Evolutionary conservation across 805 yeast species (phyloP), one percentile per base, ranked within the genome.

Genomic region (Yarrowia hollandica): DNA sequence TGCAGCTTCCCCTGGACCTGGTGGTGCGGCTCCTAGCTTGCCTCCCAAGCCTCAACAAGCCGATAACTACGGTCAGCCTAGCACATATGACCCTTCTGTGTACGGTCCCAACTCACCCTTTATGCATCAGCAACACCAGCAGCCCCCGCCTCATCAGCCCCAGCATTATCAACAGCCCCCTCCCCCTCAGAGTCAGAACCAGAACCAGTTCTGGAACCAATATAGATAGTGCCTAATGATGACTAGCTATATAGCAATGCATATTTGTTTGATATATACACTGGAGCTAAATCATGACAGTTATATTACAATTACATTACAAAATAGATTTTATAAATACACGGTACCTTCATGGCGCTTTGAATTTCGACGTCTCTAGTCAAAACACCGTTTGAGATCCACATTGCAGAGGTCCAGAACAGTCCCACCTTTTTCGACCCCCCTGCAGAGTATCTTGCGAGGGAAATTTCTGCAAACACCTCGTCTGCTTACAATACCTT

Each of bases 101-200:
- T 52, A 52, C 16, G 58, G 58, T 0, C 58, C 58, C 11, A 37
- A 52, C 35, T 52, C 58, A 6, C 58, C 58, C 11, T 52, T 52
- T 14, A 35, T 52, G 58, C 31, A 28, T 11, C 50, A 28, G 35
- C 54, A 28, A 12, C 54, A 22, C 26, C 30, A 31, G 23, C 18
- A 18, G 18, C 19, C 4, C 11, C 55, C 28, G 15, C 41, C 33
- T 34, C 42, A 11, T 22, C 56, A 22, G 18, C 31, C 10, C 5
- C 30, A 44, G 18, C 38, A 48, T n/a, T 19, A 19, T 7, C 25
- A 14, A 10, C 42, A 35, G 19, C 55, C 39, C 23, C 55, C 55
- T 15, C 39, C 39, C 22, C 39, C 39, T 7, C 54, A 21, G 15
- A 26, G 33, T 4, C 22, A 22, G n/a, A 42, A 28, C 25, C 35